Base-by-base conservation (phyloP, 345 rosid species). In the Citrus glauca region DNA sequence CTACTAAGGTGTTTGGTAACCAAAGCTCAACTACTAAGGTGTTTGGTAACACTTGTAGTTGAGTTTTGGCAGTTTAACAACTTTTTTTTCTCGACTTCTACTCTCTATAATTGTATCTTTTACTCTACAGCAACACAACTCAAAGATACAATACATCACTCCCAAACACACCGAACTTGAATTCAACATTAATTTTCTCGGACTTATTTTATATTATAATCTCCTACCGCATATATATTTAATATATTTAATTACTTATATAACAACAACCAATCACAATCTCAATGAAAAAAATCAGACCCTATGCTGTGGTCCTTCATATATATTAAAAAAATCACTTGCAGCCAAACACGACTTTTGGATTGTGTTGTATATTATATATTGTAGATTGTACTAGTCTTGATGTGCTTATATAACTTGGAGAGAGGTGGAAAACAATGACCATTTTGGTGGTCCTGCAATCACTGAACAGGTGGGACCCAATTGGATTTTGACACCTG, bases 21-120 rank as follows among this genome's bases (percentile, higher is more conserved):
- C n/a, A n/a, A n/a, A n/a, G n/a, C n/a, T n/a, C n/a, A n/a, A n/a
- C n/a, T n/a, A n/a, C 5, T 32, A 32, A 32, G 0, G 5, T 32
- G 0, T 32, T 32, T 32, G 5, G 5, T 32, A 32, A 32, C 5
- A 32, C 5, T 32, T 32, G 0, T 32, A 32, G 4, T 0, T 32
- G 0, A 0, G 0, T 0, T 32, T 32, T 32, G 5, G 0, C 33
- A 4, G 4, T 4, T 32, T 32, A 32, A 0, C 0, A 32, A 30
- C 1, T 27, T 27, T 27, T 27, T 3, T 3, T 32, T 4, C 33
- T 32, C 33, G 4, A 32, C 5, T 32, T 32, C 4, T 32, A 32
- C 33, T 32, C n/a, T n/a, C 33, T 32, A 32, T 0, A 4, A 0
- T 0, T 32, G 0, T 3, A 32, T 0, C 0, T 32, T 32, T 32